Evolutionary conservation across 768 basidiomycete genomes (phyloP).

Genomic region (Suillus subaureus): DNA sequence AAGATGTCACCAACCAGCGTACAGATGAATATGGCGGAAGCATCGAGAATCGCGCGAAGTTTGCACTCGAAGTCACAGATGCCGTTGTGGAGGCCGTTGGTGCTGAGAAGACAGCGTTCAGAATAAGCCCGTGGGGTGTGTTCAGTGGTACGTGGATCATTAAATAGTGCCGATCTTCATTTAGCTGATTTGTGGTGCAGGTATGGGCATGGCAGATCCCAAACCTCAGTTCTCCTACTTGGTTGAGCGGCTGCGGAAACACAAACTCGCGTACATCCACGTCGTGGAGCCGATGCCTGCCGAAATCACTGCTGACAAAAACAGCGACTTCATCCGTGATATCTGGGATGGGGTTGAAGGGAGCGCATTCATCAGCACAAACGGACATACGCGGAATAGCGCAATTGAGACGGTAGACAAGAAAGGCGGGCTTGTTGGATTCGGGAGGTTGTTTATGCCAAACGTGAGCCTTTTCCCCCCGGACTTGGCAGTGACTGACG

Average conservation of each 20-base stretch:
- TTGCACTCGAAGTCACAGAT: conserved; percentile 55
- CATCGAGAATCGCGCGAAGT: conserved; percentile 59
- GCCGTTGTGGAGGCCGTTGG: conserved; percentile 57
- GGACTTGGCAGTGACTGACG: background rate
- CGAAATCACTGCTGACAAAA: conserved; percentile 18
- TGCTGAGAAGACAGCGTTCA: conserved; percentile 51
- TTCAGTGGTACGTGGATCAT: conserved; percentile 14
- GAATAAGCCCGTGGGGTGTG: conserved; percentile 57
- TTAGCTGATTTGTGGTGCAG: conserved; percentile 25
- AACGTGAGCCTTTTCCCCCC: conserved; percentile 35
- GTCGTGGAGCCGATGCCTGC: conserved; percentile 41
- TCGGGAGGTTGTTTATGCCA: conserved; percentile 39
- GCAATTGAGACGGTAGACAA: conserved; percentile 41
- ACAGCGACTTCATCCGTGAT: conserved; percentile 46
- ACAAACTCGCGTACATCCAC: conserved; percentile 54
- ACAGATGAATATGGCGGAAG: conserved; percentile 72
- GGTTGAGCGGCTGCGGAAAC: conserved; percentile 39
- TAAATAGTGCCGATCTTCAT: conserved; percentile 3
- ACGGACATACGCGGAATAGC: conserved; percentile 44
- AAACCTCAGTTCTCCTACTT: conserved; percentile 57
- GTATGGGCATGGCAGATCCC: conserved; percentile 58
- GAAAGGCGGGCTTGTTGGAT: conserved; percentile 36
- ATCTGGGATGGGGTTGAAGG: conserved; percentile 43
- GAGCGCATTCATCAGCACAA: conserved; percentile 42
- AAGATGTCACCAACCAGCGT: conserved; percentile 55